phyloP scores from a whole-genome alignment of 129 eudicot genomes.

The Cynara cardunculus region DNA sequence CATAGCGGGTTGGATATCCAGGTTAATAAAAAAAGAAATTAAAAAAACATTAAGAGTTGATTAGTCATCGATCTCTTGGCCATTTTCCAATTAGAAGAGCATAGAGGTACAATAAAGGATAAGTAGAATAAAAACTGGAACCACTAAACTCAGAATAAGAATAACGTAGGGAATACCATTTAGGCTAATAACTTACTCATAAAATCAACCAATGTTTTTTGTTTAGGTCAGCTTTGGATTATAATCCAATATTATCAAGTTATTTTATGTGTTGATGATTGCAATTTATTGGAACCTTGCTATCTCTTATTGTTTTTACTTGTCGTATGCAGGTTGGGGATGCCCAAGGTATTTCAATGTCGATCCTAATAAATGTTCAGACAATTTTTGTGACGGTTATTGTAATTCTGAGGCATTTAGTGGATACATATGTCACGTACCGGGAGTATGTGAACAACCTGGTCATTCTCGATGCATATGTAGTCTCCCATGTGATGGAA shows the following conservation, averaged over 20 bases:
- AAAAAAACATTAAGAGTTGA: background rate
- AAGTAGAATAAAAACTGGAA: too few relatives aligned
- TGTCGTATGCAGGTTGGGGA: background rate
- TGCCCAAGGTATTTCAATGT: slow-evolving; percentile 12
- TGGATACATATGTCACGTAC: slow-evolving; percentile 3
- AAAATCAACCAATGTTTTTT: too few relatives aligned
- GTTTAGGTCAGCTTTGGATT: background rate
- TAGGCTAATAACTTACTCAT: background rate
- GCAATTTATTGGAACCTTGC: background rate
- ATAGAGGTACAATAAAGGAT: too few relatives aligned
- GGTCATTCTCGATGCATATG: slow-evolving; percentile 4
- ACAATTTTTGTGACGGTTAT: background rate
- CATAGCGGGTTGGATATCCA: too few relatives aligned
- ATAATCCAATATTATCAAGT: background rate
- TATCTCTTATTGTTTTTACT: background rate
- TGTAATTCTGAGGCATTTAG: slow-evolving; percentile 11
- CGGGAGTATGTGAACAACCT: background rate
- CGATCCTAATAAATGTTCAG: slow-evolving; percentile 1
- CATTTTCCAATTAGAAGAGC: background rate
- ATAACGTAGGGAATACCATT: too few relatives aligned
- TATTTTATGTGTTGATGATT: background rate
- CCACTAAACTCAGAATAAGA: background rate
- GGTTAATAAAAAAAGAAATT: too few relatives aligned
- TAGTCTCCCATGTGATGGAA: slow-evolving; percentile 12
- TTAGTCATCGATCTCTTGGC: background rate